Conservation (phyloP, 2,329 filamentous ascomycete species). For the Pseudopyrenochaeta lycopersici region DNA sequence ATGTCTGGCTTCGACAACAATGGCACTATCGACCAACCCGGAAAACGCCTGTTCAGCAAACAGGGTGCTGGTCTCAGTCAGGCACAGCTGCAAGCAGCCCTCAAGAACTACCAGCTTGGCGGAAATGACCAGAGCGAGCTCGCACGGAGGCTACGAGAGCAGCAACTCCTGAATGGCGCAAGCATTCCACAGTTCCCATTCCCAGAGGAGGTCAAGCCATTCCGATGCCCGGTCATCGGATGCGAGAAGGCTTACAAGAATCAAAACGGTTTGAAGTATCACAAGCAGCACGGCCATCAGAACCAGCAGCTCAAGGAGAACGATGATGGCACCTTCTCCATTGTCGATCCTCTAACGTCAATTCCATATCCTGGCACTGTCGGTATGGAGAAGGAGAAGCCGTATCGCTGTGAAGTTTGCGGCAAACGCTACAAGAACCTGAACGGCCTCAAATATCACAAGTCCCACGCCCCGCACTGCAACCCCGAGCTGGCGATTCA, state of each 20-base stretch:
- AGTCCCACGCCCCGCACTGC: constrained; percentile 80
- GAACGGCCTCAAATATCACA: constrained; percentile 94
- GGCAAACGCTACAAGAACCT: constrained; percentile 99
- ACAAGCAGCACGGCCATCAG: constrained; percentile 88
- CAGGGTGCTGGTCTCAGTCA: constrained; percentile 76
- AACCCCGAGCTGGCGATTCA: constrained; percentile 79
- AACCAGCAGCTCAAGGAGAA: constrained; percentile 98
- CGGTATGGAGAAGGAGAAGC: constrained; percentile 99
- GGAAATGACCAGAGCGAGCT: constrained; percentile 72
- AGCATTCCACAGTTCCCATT: constrained; percentile 51
- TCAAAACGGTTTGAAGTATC: constrained; percentile 96
- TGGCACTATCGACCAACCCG: constrained; percentile 84
- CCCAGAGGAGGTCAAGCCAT: constrained; percentile 93
- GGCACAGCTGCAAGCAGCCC: constrained; percentile 75
- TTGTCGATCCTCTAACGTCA: constrained; percentile 95
- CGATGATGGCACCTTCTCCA: constrained; percentile 95
- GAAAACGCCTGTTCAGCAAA: constrained; percentile 87
- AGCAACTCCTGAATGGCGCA: constrained; percentile 66
- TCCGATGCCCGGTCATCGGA: constrained; percentile 96
- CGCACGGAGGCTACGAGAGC: constrained; percentile 70
- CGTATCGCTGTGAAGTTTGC: constrained; percentile 95
- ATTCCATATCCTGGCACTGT: constrained; percentile 93
- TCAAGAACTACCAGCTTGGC: constrained; percentile 78
- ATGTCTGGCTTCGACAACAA: constrained; percentile 51
- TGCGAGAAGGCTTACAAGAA: constrained; percentile 99